Percentiles rank a stretch among this genome's conserved stretches.
Conservation (phyloP, 176 grass and related monocot species). For the Juncus effusus region DNA sequence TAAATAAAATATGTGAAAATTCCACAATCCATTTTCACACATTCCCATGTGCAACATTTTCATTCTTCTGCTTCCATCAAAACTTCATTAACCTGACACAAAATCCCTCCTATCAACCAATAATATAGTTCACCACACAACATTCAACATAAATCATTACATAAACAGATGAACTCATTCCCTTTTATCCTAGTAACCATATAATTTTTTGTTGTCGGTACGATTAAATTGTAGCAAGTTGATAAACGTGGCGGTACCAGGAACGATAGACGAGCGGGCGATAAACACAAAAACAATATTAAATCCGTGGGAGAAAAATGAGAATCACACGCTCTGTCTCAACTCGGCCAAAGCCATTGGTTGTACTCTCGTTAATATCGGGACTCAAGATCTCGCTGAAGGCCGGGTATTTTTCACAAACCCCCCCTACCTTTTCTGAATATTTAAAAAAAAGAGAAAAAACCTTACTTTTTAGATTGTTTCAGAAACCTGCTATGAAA, state of each 20-base stretch:
- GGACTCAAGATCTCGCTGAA: constrained; percentile 88
- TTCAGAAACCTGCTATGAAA: background rate
- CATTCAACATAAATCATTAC: no score
- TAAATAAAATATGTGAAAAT: constrained; percentile 18
- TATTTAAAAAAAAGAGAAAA: background rate
- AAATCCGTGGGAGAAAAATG: constrained; percentile 98
- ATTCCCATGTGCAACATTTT: no score
- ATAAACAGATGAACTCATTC: no score
- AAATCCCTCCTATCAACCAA: no score
- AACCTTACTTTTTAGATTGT: background rate
- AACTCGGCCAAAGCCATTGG: constrained; percentile 95
- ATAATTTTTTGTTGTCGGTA: no score
- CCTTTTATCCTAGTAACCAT: no score
- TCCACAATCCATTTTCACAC: background rate
- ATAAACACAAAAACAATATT: constrained; percentile 86
- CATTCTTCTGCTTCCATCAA: no score
- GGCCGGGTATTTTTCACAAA: constrained; percentile 52
- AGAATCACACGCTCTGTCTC: constrained; percentile 92
- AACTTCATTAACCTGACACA: no score
- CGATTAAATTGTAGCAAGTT: constrained; percentile 54
- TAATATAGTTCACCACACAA: no score
- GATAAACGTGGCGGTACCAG: constrained; percentile 86
- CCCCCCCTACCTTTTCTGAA: background rate
- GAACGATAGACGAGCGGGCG: constrained; percentile 85
- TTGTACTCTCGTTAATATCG: constrained; percentile 93